Base-by-base conservation (phyloP, 164 flowering plant genomes). In the Umbellularia californica region DNA sequence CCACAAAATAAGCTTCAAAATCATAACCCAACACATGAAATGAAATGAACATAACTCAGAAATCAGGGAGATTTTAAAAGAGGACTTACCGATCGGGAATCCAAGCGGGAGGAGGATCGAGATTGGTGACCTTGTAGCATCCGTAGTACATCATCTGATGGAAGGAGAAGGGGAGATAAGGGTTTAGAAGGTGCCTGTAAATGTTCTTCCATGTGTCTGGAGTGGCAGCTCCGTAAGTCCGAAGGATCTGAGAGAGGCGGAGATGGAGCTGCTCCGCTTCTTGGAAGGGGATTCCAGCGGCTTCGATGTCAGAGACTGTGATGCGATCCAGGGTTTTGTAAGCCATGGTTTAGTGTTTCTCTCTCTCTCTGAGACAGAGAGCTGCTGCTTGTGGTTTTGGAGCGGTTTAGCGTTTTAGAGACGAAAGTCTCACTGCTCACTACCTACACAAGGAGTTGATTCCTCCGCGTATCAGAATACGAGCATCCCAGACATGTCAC, bases 121-220 rank as follows among this genome's bases (percentile, higher is more conserved):
- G 80, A 17, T 88, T 88, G 75, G 84, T 88, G 75, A 86, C 82
- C 70, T 78, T 82, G 83, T 83, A 95, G 84, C 99, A 95, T 14
- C 97, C 97, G 52, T 93, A 92, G 76, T 85, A 95, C 91, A 95
- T 77, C 91, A 90, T 84, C 85, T 90, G 97, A 76, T 95, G 99
- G 62, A 93, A 77, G 4, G 90, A 65, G 83, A 92, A 95, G 15
- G 97, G 99, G 19, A 89, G 87, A 6, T 86, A 76, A 20, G 97
- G 97, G 58, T 27, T 77, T 13, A 95, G 88, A 69, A 95, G 75
- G 28, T 74, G 65, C 28, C 66, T 84, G 66, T 88, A 83, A 73
- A 95, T 90, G 58, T 72, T 72, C 24, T 20, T 81, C 99, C 97
- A 95, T 50, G 94, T 87, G 19, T 77, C 78, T 1, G 90, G 87